These are phyloP conservation scores for Schizochytrium sp. DNA, from an alignment of 108 stramenopile genomes.

Conservation along the genomic window DNA sequence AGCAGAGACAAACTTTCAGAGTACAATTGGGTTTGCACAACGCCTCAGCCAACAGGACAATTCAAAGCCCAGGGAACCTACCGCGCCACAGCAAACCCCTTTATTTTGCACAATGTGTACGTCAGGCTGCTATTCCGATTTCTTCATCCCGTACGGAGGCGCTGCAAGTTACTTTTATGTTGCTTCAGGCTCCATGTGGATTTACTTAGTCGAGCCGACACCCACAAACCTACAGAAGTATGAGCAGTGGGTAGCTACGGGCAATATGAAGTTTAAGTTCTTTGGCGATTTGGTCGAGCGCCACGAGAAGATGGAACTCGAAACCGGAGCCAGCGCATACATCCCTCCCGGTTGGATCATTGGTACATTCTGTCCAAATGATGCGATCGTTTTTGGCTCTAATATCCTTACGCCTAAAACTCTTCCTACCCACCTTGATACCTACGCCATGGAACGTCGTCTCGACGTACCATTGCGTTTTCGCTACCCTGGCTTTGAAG, in stretches of 20 bases:
- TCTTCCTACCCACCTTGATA: slow-evolving; percentile 15
- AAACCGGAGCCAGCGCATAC: slow-evolving; percentile 30
- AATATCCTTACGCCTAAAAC: slow-evolving; percentile 30
- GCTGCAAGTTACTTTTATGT: slow-evolving; percentile 29
- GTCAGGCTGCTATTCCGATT: slow-evolving; percentile 31
- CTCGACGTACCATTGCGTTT: background rate
- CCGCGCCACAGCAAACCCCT: background rate
- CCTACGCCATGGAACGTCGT: slow-evolving; percentile 33
- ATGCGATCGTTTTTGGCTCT: slow-evolving; percentile 36
- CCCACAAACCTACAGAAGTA: background rate
- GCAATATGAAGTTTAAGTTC: slow-evolving; percentile 56
- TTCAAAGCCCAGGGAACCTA: background rate
- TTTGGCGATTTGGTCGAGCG: slow-evolving; percentile 30
- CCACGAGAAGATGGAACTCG: slow-evolving; percentile 34
- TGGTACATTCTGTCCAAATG: slow-evolving; percentile 26
- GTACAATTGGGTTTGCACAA: background rate
- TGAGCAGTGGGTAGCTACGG: slow-evolving; percentile 28
- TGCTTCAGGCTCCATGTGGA: slow-evolving; percentile 40
- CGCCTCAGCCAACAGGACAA: background rate
- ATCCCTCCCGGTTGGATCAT: slow-evolving; percentile 43
- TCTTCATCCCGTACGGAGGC: background rate
- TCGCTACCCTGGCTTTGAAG: slow-evolving; percentile 19
- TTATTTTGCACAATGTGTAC: slow-evolving; percentile 57
- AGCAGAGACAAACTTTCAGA: background rate
- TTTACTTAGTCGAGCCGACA: slow-evolving; percentile 53